A percentile compares a stretch with the other conserved stretches of the same genome.
Evolutionary conservation across 352 stramenopile species (phyloP).

Genomic region (Pythium inflatum): DNA sequence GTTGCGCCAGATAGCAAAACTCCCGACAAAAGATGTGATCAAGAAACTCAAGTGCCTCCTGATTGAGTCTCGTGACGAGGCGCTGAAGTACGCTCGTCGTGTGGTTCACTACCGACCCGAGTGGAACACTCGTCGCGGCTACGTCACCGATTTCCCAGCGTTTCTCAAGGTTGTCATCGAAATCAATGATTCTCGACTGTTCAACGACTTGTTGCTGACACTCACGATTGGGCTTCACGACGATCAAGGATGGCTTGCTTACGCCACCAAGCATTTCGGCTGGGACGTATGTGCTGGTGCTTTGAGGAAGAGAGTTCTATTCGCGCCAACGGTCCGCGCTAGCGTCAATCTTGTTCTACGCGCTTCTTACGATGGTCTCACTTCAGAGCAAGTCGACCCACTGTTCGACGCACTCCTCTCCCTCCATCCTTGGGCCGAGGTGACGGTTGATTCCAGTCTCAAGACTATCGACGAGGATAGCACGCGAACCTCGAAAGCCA

Average conservation of each 20-base stretch:
- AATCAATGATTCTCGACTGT: background rate
- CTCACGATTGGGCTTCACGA: background rate
- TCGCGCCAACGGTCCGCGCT: background rate
- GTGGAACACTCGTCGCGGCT: background rate
- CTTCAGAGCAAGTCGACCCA: background rate
- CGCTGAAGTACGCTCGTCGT: background rate
- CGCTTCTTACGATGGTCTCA: background rate
- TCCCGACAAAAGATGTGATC: background rate
- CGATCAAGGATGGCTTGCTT: background rate
- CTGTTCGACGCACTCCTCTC: background rate
- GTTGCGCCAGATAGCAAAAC: background rate
- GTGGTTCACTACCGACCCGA: background rate
- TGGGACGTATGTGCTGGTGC: background rate
- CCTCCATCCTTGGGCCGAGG: background rate
- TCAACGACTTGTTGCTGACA: background rate
- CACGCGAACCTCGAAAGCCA: background rate
- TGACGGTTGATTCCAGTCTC: background rate
- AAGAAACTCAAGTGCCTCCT: background rate
- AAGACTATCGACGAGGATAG: background rate
- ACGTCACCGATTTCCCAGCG: background rate
- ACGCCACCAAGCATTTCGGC: background rate
- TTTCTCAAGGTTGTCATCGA: background rate
- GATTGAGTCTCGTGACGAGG: background rate
- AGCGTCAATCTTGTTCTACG: background rate
- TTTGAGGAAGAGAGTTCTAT: background rate